phyloP scores from a whole-genome alignment of 257 asterid genomes.

The Ilex aquifolium region DNA sequence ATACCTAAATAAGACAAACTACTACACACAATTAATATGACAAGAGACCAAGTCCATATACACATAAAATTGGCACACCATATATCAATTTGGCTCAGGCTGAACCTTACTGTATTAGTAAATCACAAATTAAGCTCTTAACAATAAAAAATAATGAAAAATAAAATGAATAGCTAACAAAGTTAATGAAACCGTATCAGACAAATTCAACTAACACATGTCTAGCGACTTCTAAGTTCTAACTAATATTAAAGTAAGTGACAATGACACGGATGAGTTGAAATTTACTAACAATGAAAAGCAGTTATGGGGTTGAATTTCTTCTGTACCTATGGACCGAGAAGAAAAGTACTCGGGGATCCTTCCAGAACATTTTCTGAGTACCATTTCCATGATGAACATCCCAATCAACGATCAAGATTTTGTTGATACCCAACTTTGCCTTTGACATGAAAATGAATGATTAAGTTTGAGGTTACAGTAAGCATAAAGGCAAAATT shows the following conservation, averaged over 20 bases:
- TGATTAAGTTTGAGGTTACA: constrained; percentile 9
- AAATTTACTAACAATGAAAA: constrained; percentile 1
- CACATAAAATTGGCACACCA: neutral
- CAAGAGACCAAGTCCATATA: constrained; percentile 3
- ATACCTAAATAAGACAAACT: constrained; percentile 38
- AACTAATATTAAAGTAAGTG: neutral
- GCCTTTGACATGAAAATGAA: constrained; percentile 31
- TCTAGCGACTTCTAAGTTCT: neutral
- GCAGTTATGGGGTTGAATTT: neutral
- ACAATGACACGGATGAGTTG: neutral
- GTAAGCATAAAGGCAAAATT: neutral
- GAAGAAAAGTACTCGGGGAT: constrained; percentile 87
- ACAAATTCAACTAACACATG: neutral
- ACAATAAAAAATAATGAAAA: neutral
- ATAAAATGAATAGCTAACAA: too few species aligned
- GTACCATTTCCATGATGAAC: constrained; percentile 99
- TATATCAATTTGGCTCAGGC: too few species aligned
- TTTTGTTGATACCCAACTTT: constrained; percentile 71
- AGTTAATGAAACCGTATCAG: neutral
- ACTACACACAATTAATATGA: constrained; percentile 8
- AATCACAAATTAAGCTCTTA: neutral
- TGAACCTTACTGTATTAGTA: too few species aligned
- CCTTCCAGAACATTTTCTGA: constrained; percentile 83
- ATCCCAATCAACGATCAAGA: constrained; percentile 97
- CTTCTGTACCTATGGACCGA: constrained; percentile 83